Conservation (phyloP, 495 filamentous ascomycete genomes). For the Penicillium crystallinum region DNA sequence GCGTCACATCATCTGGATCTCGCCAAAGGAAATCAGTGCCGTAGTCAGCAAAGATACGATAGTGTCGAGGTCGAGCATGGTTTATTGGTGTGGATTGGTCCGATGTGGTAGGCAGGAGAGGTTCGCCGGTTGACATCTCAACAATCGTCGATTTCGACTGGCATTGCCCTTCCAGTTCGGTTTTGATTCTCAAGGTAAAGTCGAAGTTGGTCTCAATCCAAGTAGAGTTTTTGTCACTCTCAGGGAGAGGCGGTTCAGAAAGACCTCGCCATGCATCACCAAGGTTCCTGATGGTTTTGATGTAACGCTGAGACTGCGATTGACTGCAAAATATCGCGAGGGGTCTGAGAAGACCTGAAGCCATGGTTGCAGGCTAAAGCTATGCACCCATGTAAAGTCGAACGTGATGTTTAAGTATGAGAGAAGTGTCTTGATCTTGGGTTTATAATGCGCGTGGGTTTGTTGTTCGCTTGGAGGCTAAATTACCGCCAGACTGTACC, state of each 20-base stretch:
- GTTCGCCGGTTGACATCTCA: not conserved
- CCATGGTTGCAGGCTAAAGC: too few relatives aligned
- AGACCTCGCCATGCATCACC: slow-evolving; percentile 15
- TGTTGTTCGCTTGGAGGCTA: too few relatives aligned
- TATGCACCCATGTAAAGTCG: too few relatives aligned
- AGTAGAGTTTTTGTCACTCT: slow-evolving; percentile 3
- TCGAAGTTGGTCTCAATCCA: slow-evolving; percentile 17
- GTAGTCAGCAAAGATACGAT: slow-evolving; percentile 20
- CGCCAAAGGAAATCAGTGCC: slow-evolving; percentile 19
- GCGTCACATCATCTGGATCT: slow-evolving; percentile 2
- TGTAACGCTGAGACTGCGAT: slow-evolving; percentile 13
- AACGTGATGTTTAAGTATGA: too few relatives aligned
- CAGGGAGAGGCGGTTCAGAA: slow-evolving; percentile 5
- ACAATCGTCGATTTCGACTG: not conserved
- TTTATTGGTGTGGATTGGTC: not conserved
- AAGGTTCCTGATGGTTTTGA: slow-evolving; percentile 13
- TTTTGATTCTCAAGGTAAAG: slow-evolving; percentile 11
- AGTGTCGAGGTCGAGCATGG: slow-evolving; percentile 10
- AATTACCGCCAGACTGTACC: too few relatives aligned
- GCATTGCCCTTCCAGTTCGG: not conserved
- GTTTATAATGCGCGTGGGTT: too few relatives aligned
- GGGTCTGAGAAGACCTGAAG: slow-evolving; percentile 12
- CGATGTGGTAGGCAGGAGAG: not conserved
- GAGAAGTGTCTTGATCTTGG: too few relatives aligned
- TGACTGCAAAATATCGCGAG: slow-evolving; percentile 15